Evolutionary conservation across 352 stramenopile genomes (phyloP).

Genomic region (Globisporangium perplexum): DNA sequence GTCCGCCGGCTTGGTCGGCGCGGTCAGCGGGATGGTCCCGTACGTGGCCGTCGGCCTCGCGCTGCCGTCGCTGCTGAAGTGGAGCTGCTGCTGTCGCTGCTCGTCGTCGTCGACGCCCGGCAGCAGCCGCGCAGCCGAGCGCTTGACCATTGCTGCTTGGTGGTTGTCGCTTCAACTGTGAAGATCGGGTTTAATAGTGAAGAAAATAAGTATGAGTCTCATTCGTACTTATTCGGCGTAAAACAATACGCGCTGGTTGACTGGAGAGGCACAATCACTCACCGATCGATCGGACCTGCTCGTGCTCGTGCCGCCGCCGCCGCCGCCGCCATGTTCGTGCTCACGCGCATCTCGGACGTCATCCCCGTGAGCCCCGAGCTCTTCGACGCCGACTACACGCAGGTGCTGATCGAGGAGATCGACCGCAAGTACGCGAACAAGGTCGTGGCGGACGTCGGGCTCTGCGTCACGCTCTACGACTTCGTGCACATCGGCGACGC

Average conservation of each 20-base stretch:
- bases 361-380: constrained; percentile 78
- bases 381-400: constrained; percentile 78
- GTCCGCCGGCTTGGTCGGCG: background rate
- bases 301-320: no score
- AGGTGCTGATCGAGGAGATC: constrained; percentile 85
- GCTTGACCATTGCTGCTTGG: no score
- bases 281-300: background rate
- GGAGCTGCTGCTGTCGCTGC: background rate
- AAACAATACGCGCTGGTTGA: background rate
- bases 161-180: no score
- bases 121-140: no score
- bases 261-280: background rate
- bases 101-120: no score
- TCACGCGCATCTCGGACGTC: constrained; percentile 82
- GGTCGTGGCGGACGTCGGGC: constrained; percentile 80
- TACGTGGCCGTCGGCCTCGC: background rate
- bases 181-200: no score
- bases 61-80: background rate
- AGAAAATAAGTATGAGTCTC: no score
- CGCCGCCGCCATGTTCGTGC: constrained; percentile 64
- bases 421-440: constrained; percentile 91
- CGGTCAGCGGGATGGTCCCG: constrained; percentile 2
- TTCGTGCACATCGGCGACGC: constrained; percentile 85
- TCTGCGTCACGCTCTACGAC: constrained; percentile 88
- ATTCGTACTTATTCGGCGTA: no score